Evolutionary conservation across 2,329 filamentous ascomycete species (phyloP), one percentile per base, ranked within the genome.

Genomic region (Magnaporthales sp.): DNA sequence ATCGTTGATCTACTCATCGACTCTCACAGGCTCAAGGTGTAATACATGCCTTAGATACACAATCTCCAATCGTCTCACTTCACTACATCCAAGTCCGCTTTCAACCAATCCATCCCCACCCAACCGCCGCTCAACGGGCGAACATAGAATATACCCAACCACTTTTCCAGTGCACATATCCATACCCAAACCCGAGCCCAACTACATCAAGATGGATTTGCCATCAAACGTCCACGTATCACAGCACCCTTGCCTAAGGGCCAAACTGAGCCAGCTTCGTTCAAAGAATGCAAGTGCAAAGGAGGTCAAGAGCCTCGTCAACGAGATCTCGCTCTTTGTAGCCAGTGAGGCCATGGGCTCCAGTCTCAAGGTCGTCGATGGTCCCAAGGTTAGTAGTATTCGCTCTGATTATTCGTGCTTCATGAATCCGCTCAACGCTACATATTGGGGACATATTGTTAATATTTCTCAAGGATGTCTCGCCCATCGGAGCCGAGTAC

Each of bases 201-300:
- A 10, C 24, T 7, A n/a, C 58, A 13, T 29, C 31, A 61, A 19
- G 31, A 66, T 67, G 62, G 27, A 51, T 51, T 24, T 88, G 60
- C 85, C 85, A 10, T 69, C 83, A 71, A 89, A 89, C 74, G 86
- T 89, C 69, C 92, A 95, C 79, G 81, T 97, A 75, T 97, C 93
- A 54, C 81, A 81, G 19, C 94, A 98, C 77, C 94, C 94, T 46
- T 96, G 92, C 78, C 84, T 97, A 58, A 83, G 85, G 72, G 92
- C 91, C 72, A 98, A 98, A 83, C 87, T 98, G 73, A 93, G 91
- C 71, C 91, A 95, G 80, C 86, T 98, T 62, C 90, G 94, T 68
- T 95, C 91, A 56, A 83, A 86, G 67, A 83, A 81, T 58, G 87
- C 91, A 64, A 86, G 83, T 68, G 83, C 91, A 3, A 85, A 88